Conservation (phyloP, 345 rosid genomes). For the Eucalyptus marginata region DNA sequence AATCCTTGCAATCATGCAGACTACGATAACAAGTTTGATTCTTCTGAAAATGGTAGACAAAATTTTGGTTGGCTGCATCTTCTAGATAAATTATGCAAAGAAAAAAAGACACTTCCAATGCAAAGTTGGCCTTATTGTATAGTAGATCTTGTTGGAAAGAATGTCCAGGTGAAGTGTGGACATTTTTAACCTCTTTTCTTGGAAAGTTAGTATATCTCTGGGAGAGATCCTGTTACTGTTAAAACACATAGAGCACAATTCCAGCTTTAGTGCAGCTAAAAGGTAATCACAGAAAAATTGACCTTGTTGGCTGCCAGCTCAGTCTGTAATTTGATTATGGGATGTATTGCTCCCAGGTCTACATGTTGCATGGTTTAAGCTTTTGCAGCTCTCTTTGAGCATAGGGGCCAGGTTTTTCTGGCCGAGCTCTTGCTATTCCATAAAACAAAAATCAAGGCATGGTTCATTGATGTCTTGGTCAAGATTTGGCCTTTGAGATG, state of each 20-base stretch:
- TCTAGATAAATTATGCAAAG: background rate
- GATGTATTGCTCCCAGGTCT: background rate
- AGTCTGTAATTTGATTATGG: background rate
- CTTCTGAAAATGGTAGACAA: background rate
- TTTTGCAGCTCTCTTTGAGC: background rate
- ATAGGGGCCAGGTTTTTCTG: background rate
- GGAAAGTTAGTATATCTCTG: background rate
- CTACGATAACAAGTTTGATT: background rate
- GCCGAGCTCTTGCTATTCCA: background rate
- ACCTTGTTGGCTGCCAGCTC: background rate
- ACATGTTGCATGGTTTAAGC: background rate
- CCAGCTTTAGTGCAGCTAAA: background rate
- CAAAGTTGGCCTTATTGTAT: background rate
- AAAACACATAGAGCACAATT: background rate
- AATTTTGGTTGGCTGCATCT: background rate
- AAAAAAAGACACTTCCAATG: background rate
- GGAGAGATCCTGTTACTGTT: background rate
- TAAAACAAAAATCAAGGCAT: background rate
- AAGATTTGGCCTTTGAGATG: background rate
- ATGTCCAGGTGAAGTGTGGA: background rate
- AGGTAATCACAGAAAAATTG: background rate
- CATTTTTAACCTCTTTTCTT: background rate
- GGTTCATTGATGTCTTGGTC: background rate
- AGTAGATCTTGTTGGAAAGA: background rate
- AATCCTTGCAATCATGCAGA: background rate